These are phyloP conservation scores for Dioszegia crocea DNA, from an alignment of 768 basidiomycete genomes.

Conservation along the genomic window DNA sequence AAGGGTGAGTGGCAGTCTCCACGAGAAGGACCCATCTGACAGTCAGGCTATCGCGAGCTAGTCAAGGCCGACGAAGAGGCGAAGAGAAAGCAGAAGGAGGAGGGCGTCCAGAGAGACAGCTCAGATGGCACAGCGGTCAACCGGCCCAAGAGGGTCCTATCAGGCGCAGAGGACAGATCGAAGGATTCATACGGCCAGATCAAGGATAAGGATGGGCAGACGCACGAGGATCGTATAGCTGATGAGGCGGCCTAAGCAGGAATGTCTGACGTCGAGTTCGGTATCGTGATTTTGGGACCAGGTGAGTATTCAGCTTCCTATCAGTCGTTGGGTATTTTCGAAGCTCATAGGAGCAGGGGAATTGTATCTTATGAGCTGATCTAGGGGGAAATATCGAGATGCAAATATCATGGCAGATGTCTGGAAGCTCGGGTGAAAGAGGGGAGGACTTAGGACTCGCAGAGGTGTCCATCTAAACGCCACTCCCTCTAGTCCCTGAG, in stretches of 20 bases:
- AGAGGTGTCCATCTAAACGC: too few species aligned
- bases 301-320: too few species aligned
- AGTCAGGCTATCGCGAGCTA: conserved; percentile 3
- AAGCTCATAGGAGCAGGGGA: too few species aligned
- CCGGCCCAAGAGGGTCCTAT: neutral
- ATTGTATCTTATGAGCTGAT: too few species aligned
- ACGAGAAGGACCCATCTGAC: neutral
- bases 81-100: neutral
- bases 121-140: neutral
- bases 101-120: conserved; percentile 4
- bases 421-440: too few species aligned
- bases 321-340: too few species aligned
- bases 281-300: too few species aligned
- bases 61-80: conserved; percentile 1
- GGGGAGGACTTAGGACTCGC: too few species aligned
- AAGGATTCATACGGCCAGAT: neutral
- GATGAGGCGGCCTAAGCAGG: neutral
- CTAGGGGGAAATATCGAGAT: too few species aligned
- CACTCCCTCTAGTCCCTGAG: too few species aligned
- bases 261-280: too few species aligned
- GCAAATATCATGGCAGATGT: too few species aligned
- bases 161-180: neutral
- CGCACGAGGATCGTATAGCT: conserved; percentile 4
- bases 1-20: neutral
- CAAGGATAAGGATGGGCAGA: neutral